phyloP scores from a whole-genome alignment of 2,329 filamentous ascomycete species.

The Nothopassalora personata region DNA sequence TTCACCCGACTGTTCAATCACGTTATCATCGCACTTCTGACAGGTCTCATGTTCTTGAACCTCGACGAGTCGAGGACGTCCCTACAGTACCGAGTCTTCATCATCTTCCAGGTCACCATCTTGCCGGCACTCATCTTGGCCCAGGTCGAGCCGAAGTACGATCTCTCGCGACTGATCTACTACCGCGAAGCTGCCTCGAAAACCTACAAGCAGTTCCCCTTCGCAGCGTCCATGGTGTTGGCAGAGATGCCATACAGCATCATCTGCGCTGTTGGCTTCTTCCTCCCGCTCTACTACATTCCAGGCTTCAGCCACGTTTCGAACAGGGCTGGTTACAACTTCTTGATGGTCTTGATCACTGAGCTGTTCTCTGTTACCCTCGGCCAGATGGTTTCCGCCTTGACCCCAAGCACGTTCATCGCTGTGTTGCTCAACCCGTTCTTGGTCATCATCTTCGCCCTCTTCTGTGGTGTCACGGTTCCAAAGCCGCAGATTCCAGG shows the following conservation, averaged over 20 bases:
- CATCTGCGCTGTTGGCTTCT: slow-evolving; percentile 75
- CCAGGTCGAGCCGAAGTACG: slow-evolving; percentile 80
- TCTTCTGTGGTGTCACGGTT: slow-evolving; percentile 86
- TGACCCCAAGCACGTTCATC: slow-evolving; percentile 75
- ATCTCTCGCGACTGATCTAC: slow-evolving; percentile 72
- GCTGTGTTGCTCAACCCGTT: slow-evolving; percentile 76
- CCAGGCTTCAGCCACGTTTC: slow-evolving; percentile 63
- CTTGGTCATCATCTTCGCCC: slow-evolving; percentile 72
- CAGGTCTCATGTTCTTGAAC: slow-evolving; percentile 72
- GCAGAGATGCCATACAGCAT: slow-evolving; percentile 81
- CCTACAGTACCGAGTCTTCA: slow-evolving; percentile 80
- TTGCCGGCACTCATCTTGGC: slow-evolving; percentile 76
- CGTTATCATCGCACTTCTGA: slow-evolving; percentile 69
- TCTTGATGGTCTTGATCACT: slow-evolving; percentile 76
- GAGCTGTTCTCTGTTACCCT: slow-evolving; percentile 80
- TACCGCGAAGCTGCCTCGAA: slow-evolving; percentile 82
- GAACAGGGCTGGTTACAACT: slow-evolving; percentile 74
- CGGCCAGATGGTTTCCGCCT: slow-evolving; percentile 67
- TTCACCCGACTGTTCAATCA: slow-evolving; percentile 86
- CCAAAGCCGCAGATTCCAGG: slow-evolving; percentile 69
- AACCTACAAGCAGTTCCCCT: slow-evolving; percentile 77
- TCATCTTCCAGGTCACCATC: slow-evolving; percentile 85
- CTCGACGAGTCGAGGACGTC: slow-evolving; percentile 70
- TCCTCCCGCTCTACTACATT: slow-evolving; percentile 78
- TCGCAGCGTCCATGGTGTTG: slow-evolving; percentile 70